Base-by-base conservation (phyloP, 2,329 filamentous ascomycete genomes). In the Leptographium lundbergii region DNA sequence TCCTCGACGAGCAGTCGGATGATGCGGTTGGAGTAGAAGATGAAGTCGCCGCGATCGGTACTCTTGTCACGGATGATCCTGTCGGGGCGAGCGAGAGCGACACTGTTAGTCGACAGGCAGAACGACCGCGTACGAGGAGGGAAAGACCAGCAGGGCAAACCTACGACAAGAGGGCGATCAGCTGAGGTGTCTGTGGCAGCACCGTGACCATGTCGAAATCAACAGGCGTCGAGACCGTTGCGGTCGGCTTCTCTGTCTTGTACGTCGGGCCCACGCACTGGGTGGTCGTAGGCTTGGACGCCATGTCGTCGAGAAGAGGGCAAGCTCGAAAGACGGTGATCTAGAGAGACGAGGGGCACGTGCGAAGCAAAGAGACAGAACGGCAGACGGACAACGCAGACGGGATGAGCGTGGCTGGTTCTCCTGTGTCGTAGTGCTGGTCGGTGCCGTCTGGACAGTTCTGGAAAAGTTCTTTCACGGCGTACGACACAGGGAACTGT, bases 11-110 rank as follows among this genome's bases (percentile, higher is more conserved):
- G 81, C 50, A 99, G 80, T 36, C 94, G 89, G 71, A 97, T 97
- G 71, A 99, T 97, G 61, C 94, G 85, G 75, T 99, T 99, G 51
- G 91, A 96, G 77, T 97, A 96, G 76, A 99, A 99, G 70, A 99
- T 96, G 72, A 99, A 99, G 73, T 99, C 94, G 63, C 91, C 94
- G 61, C 94, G 88, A 59, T 87, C 84, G 6, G 94, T 99, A 65
- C 87, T 82, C 72, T 88, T 89, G 73, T 96, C 91, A 66, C 94
- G 87, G 70, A 99, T 97, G 81, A 96, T 96, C 63, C 92, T 97
- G 67, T 7, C 14, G 11, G 2, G 0, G 29, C 19, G 24, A 36
- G 19, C 22, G 5, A 27, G 5, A 17, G 51, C 25, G 14, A 9
- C 24, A 13, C 24, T 29, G 48, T 29, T 25, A 51, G 48, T 27